Base-by-base conservation (phyloP, 129 eudicot genomes). In the Saussurea involucrata region DNA sequence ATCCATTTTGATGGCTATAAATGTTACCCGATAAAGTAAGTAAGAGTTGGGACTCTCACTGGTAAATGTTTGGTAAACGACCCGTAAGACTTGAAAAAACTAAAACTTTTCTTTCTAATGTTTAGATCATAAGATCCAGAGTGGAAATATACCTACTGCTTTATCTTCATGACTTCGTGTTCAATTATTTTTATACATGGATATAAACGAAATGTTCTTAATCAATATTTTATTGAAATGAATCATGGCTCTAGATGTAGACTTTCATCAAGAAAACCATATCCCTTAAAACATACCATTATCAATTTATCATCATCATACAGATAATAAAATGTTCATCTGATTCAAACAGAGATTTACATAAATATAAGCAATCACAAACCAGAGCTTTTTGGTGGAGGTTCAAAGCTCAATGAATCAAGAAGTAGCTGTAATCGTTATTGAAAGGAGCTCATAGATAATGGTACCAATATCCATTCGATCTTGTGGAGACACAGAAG, bases 401-500 rank as follows among this genome's bases (percentile, higher is more conserved):
- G 21, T 22, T 44, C 8, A 13, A 25, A 10, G 4, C 25, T 57
- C 5, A 4, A 46, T 42, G 21, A 4, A 1, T 66, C 24, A 76
- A 29, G 71, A 37, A 24, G 28, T 25, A 13, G 42, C 46, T 36
- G 46, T 5, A 68, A 68, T 25, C 40, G 20, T 55, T 29, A 36
- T 0, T 21, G 75, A 49, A 31, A 68, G 60, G 74, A 68, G 58
- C 68, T 55, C 76, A 3, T 34, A 68, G 32, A 77, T 28, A 33
- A 67, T 24, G 25, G 68, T 58, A 20, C 24, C 69, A 60, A 21
- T 60, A 28, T 33, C 55, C 78, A 57, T 33, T 57, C 69, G 68
- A 22, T 63, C 78, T 60, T 60, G 32, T 74, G 78, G 69, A 33
- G 53, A 6, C 12, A 31, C 33, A 24, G 55, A 67, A 55, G 74